Percentiles rank a stretch among this genome's conserved stretches.
Conservation (phyloP, 1,284 basidiomycete species). For the Apiotrichum domesticum region DNA sequence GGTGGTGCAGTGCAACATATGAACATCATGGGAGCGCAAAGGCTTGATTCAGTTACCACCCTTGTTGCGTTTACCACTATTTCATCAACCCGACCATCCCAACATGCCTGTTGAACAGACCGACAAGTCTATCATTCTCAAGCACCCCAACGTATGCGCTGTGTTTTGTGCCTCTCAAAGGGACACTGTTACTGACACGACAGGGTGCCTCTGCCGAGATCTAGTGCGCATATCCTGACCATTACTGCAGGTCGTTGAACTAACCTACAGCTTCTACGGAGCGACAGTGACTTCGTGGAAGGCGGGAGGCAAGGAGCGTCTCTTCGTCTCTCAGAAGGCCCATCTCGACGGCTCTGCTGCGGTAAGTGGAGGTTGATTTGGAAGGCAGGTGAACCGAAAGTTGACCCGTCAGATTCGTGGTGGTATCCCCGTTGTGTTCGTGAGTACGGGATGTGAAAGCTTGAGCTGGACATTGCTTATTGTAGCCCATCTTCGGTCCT, state of each 20-base stretch:
- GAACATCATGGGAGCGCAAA: too few relatives aligned
- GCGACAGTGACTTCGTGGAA: slow-evolving; percentile 58
- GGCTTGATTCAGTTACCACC: too few relatives aligned
- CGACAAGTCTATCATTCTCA: slow-evolving; percentile 37
- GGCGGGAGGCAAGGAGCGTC: slow-evolving; percentile 55
- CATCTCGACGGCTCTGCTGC: slow-evolving; percentile 65
- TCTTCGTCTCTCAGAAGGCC: slow-evolving; percentile 77
- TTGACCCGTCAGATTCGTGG: slow-evolving; percentile 54
- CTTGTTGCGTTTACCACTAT: neutral
- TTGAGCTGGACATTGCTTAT: neutral
- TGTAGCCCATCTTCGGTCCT: slow-evolving; percentile 70
- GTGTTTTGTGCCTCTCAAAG: too few relatives aligned
- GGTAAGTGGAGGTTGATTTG: slow-evolving; percentile 22
- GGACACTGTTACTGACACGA: neutral
- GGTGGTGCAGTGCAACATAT: too few relatives aligned
- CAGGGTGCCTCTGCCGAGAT: slow-evolving; percentile 68
- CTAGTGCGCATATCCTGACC: slow-evolving; percentile 28
- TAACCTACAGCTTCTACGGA: slow-evolving; percentile 55
- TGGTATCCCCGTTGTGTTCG: slow-evolving; percentile 74
- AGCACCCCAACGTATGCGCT: slow-evolving; percentile 31
- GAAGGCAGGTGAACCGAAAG: too few relatives aligned
- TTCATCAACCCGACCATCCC: neutral
- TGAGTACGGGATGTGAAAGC: neutral
- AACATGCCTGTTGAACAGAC: slow-evolving; percentile 44
- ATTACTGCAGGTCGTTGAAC: neutral